Conservation (phyloP, 164 flowering plant genomes). For the Stephania japonica region DNA sequence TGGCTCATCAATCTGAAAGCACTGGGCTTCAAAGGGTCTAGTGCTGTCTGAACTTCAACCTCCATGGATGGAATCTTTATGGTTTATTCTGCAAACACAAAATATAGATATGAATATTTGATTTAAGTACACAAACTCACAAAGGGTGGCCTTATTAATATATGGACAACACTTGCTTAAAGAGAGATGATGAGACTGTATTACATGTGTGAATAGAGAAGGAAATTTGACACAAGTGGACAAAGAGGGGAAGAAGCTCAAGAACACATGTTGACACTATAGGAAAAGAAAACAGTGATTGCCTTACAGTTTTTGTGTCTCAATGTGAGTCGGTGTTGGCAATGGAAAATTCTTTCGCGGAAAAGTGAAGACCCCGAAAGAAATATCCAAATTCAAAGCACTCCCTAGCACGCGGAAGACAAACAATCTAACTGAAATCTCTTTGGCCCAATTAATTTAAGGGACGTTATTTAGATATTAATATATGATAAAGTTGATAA, state of each 20-base stretch:
- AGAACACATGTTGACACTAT: not conserved
- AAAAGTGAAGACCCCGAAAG: not conserved
- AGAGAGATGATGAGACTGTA: not conserved
- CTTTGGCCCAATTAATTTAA: no score
- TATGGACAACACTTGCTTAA: no score
- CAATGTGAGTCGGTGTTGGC: not conserved
- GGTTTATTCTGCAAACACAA: no score
- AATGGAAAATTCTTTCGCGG: not conserved
- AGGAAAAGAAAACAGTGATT: not conserved
- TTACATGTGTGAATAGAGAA: not conserved
- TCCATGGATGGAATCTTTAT: slow-evolving; percentile 14
- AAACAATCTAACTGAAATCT: no score
- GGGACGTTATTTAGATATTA: no score
- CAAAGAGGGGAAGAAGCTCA: not conserved
- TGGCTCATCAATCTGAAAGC: slow-evolving; percentile 8
- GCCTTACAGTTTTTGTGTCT: not conserved
- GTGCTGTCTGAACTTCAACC: slow-evolving; percentile 12
- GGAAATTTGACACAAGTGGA: not conserved
- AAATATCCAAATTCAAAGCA: no score
- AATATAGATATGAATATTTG: no score
- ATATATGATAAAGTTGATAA: no score
- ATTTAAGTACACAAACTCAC: no score
- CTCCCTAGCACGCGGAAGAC: not conserved
- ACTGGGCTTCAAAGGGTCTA: slow-evolving; percentile 10
- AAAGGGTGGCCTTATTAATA: no score